phyloP scores from a whole-genome alignment of 257 asterid species.

The Capsicum pubescens region DNA sequence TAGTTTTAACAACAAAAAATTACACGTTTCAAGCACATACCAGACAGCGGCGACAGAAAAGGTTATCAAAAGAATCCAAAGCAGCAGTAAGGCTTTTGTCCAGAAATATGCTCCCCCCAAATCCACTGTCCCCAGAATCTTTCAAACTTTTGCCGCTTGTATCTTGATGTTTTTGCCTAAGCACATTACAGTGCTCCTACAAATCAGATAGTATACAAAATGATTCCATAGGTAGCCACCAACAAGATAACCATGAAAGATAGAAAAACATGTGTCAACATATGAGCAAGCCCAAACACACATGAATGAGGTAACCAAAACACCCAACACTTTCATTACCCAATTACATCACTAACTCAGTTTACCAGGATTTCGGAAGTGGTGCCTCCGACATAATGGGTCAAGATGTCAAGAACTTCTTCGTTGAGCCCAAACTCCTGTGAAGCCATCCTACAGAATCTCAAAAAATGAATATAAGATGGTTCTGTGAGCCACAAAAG shows the following conservation, averaged over 20 bases:
- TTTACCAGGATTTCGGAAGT: slow-evolving; percentile 77
- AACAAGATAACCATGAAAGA: slow-evolving; percentile 18
- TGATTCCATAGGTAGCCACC: slow-evolving; percentile 23
- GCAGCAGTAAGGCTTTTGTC: slow-evolving; percentile 81
- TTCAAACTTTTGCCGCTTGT: slow-evolving; percentile 40
- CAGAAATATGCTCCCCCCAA: slow-evolving; percentile 48
- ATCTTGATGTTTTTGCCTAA: slow-evolving; percentile 57
- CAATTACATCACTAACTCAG: slow-evolving; percentile 32
- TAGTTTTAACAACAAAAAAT: background rate
- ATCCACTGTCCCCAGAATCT: slow-evolving; percentile 46
- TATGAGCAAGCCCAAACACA: slow-evolving; percentile 10
- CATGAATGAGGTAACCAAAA: background rate
- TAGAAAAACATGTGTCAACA: background rate
- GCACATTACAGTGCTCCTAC: slow-evolving; percentile 83
- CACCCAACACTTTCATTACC: background rate
- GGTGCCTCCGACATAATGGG: slow-evolving; percentile 86
- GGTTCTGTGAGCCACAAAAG: background rate
- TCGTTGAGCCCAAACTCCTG: slow-evolving; percentile 61
- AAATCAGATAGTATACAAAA: slow-evolving; percentile 41
- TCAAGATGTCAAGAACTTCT: slow-evolving; percentile 68
- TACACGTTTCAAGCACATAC: slow-evolving; percentile 50
- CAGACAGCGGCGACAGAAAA: slow-evolving; percentile 98
- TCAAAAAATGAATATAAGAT: slow-evolving; percentile 30
- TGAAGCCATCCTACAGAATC: slow-evolving; percentile 66
- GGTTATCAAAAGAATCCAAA: slow-evolving; percentile 85